phyloP scores from a whole-genome alignment of 805 yeast species.

The Ogataea minuta region DNA sequence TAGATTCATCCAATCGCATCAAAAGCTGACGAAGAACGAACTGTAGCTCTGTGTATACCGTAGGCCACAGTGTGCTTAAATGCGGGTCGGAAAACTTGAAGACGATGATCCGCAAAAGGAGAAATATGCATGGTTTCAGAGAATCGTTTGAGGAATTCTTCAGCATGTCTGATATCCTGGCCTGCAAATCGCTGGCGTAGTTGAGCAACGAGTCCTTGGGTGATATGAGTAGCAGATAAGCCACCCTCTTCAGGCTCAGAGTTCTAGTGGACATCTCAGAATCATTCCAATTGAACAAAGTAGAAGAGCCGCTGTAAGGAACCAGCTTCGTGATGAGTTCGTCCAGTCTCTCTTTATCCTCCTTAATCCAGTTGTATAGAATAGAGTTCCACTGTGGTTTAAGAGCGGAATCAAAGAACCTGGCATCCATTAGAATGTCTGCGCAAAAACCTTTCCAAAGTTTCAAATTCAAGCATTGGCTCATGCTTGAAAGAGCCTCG shows the following conservation, averaged over 20 bases:
- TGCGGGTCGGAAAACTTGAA: slow-evolving; percentile 63
- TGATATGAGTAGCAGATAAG: slow-evolving; percentile 61
- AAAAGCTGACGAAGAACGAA: slow-evolving; percentile 43
- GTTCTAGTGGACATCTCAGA: slow-evolving; percentile 29
- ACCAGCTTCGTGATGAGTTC: slow-evolving; percentile 51
- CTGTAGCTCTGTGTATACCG: slow-evolving; percentile 61
- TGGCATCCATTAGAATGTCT: slow-evolving; percentile 63
- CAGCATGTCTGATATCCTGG: slow-evolving; percentile 32
- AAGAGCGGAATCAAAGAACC: slow-evolving; percentile 45
- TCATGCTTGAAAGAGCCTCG: slow-evolving; percentile 34
- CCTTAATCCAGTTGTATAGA: slow-evolving; percentile 59
- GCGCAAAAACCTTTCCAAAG: slow-evolving; percentile 62
- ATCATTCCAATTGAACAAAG: slow-evolving; percentile 40
- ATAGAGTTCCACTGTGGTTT: slow-evolving; percentile 53
- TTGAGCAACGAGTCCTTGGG: slow-evolving; percentile 57
- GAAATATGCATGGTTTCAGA: slow-evolving; percentile 45
- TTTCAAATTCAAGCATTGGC: slow-evolving; percentile 39
- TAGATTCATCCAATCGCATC: slow-evolving; percentile 16
- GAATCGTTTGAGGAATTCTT: slow-evolving; percentile 30
- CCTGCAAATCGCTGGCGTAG: slow-evolving; percentile 45
- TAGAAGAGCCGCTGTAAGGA: slow-evolving; percentile 52
- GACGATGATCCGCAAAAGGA: slow-evolving; percentile 62
- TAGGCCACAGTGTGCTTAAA: slow-evolving; percentile 67
- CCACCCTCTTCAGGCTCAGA: slow-evolving; percentile 55
- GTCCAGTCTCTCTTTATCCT: slow-evolving; percentile 56